These are phyloP conservation scores for Lactarius evosmus DNA, from an alignment of 768 basidiomycete genomes.

Conservation along the genomic window DNA sequence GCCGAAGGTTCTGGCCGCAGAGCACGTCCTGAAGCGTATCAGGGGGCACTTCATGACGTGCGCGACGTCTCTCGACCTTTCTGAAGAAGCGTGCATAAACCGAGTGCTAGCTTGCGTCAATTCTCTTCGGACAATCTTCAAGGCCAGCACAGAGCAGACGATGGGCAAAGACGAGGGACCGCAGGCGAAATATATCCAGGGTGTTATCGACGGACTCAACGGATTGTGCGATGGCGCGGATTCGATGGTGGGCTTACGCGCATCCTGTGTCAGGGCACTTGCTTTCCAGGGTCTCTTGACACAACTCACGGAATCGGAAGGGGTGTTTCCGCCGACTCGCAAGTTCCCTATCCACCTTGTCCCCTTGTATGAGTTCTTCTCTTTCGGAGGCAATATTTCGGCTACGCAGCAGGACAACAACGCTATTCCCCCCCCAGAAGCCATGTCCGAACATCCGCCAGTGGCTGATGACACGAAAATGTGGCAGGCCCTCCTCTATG, in stretches of 20 bases:
- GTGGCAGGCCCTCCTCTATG: background rate
- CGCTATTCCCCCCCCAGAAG: background rate
- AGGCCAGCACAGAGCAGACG: background rate
- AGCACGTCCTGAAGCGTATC: background rate
- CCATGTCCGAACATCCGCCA: background rate
- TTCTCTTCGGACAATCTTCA: slow-evolving; percentile 3
- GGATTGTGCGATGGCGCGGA: background rate
- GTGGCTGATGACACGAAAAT: background rate
- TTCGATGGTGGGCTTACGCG: background rate
- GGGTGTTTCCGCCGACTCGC: background rate
- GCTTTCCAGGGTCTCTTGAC: background rate
- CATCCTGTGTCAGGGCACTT: slow-evolving; percentile 5
- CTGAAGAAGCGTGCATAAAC: slow-evolving; percentile 1
- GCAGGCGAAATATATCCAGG: background rate
- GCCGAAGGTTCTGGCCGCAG: background rate
- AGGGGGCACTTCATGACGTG: slow-evolving; percentile 7
- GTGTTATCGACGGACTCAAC: background rate
- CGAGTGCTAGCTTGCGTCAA: slow-evolving; percentile 7
- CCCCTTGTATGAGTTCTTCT: background rate
- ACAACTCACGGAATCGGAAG: background rate
- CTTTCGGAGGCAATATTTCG: background rate
- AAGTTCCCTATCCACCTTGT: background rate
- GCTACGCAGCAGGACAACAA: background rate
- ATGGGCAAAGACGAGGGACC: background rate
- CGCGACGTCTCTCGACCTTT: background rate